Evolutionary conservation across 805 yeast genomes (phyloP).

Genomic region (Yamadazyma laniorum): DNA sequence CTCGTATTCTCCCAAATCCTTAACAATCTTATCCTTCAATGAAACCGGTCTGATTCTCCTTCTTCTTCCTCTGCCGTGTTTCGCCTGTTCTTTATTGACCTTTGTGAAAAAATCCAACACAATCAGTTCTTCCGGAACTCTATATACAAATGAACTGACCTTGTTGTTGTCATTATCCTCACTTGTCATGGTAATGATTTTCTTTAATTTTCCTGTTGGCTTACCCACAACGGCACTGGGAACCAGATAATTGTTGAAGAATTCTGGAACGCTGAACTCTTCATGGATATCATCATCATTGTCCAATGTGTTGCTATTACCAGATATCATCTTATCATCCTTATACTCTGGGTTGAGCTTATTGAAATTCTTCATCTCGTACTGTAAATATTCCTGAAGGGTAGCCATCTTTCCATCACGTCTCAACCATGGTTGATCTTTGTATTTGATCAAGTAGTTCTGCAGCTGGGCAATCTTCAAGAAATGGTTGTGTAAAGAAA

Average conservation of each 20-base stretch:
- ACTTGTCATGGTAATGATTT: constrained; percentile 20
- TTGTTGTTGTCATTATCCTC: constrained; percentile 12
- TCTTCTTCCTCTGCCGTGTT: constrained; percentile 18
- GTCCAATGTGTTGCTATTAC: constrained; percentile 12
- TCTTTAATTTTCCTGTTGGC: constrained; percentile 16
- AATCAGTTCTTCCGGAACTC: constrained; percentile 67
- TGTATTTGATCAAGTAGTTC: constrained; percentile 31
- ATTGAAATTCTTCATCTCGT: constrained; percentile 24
- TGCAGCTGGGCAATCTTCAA: constrained; percentile 26
- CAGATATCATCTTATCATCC: constrained; percentile 7
- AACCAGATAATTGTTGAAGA: constrained; percentile 22
- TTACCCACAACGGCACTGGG: constrained; percentile 21
- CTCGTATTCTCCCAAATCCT: constrained; percentile 26
- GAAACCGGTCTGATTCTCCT: background rate
- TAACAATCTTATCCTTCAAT: constrained; percentile 10
- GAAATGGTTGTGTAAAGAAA: constrained; percentile 39
- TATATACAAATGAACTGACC: constrained; percentile 49
- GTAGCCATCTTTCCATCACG: constrained; percentile 16
- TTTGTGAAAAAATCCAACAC: constrained; percentile 65
- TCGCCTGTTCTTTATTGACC: constrained; percentile 33
- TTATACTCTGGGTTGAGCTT: constrained; percentile 13
- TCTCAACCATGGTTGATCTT: constrained; percentile 33
- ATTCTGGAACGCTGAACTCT: constrained; percentile 28
- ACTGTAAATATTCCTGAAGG: constrained; percentile 31
- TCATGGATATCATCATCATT: constrained; percentile 21